These are phyloP conservation scores for Thozetella sp. DNA, from an alignment of 495 filamentous ascomycete genomes.

Conservation along the genomic window DNA sequence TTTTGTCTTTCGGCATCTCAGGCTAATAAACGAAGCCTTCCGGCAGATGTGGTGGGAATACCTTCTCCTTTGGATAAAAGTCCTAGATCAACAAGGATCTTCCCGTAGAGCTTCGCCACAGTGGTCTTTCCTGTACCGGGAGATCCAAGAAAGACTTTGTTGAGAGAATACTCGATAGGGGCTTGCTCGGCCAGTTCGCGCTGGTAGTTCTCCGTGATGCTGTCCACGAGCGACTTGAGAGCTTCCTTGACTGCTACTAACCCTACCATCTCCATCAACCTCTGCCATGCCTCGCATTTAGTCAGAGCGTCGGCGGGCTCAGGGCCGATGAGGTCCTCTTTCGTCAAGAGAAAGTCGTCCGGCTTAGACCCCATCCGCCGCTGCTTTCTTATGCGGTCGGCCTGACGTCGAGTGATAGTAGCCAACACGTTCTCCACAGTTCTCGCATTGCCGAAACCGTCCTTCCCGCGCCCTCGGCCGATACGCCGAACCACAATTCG, in stretches of 20 bases:
- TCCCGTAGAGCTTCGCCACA: slow-evolving; percentile 73
- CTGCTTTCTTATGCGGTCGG: slow-evolving; percentile 47
- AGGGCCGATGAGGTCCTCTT: slow-evolving; percentile 67
- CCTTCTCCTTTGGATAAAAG: slow-evolving; percentile 64
- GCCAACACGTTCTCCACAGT: slow-evolving; percentile 64
- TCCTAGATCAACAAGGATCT: slow-evolving; percentile 63
- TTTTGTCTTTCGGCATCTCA: background rate
- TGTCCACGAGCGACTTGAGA: slow-evolving; percentile 56
- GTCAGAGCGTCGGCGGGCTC: slow-evolving; percentile 58
- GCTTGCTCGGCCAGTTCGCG: slow-evolving; percentile 62
- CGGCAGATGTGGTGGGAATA: slow-evolving; percentile 20
- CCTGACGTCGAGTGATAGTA: slow-evolving; percentile 58
- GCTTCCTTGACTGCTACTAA: slow-evolving; percentile 64
- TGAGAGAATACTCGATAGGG: slow-evolving; percentile 60
- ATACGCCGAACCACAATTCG: slow-evolving; percentile 65
- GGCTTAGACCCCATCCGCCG: slow-evolving; percentile 25
- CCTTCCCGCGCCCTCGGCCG: slow-evolving; percentile 60
- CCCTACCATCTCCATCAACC: slow-evolving; percentile 62
- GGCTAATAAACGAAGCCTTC: background rate
- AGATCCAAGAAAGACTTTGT: slow-evolving; percentile 70
- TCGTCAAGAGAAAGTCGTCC: slow-evolving; percentile 55
- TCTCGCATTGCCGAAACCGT: slow-evolving; percentile 76
- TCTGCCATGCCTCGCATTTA: slow-evolving; percentile 55
- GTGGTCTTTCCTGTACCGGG: slow-evolving; percentile 81
- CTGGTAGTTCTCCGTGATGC: slow-evolving; percentile 61